Evolutionary conservation across 2,329 filamentous ascomycete species (phyloP).

Genomic region (Fusarium sororula): DNA sequence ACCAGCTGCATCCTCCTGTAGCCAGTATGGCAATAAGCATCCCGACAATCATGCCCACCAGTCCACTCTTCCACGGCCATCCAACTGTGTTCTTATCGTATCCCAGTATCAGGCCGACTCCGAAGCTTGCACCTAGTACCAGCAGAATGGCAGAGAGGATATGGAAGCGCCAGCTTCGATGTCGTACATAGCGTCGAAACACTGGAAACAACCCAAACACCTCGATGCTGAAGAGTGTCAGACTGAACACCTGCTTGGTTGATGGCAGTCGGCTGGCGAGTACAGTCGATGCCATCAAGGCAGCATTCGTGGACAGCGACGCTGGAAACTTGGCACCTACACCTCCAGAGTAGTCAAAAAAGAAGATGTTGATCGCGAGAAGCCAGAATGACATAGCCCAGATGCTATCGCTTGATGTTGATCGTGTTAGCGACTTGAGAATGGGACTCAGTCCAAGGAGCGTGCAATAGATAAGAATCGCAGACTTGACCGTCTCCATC

Average conservation of each 20-base stretch:
- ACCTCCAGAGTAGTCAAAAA: constrained; percentile 91
- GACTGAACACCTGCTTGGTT: constrained; percentile 92
- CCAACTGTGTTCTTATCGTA: constrained; percentile 50
- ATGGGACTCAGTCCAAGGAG: constrained; percentile 93
- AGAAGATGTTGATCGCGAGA: constrained; percentile 94
- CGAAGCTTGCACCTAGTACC: constrained; percentile 81
- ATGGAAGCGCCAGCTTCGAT: constrained; percentile 84
- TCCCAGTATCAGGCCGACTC: constrained; percentile 72
- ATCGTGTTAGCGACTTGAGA: constrained; percentile 93
- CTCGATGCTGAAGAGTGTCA: constrained; percentile 96
- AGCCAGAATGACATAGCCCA: constrained; percentile 97
- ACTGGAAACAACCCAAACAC: constrained; percentile 98
- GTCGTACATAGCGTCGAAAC: constrained; percentile 86
- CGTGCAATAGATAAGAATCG: constrained; percentile 90
- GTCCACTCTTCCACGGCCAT: constrained; percentile 63
- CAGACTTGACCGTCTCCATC: constrained; percentile 88
- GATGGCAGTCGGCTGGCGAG: constrained; percentile 88
- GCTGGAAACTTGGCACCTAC: constrained; percentile 72
- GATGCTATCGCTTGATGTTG: constrained; percentile 92
- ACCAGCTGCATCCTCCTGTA: constrained; percentile 97
- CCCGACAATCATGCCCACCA: constrained; percentile 80
- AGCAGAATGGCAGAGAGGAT: constrained; percentile 78
- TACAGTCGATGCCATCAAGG: constrained; percentile 94
- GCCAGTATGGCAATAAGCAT: constrained; percentile 77
- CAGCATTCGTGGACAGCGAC: constrained; percentile 90